Evolutionary conservation across 805 yeast genomes (phyloP).

Genomic region (Zygotorulaspora chibaensis): DNA sequence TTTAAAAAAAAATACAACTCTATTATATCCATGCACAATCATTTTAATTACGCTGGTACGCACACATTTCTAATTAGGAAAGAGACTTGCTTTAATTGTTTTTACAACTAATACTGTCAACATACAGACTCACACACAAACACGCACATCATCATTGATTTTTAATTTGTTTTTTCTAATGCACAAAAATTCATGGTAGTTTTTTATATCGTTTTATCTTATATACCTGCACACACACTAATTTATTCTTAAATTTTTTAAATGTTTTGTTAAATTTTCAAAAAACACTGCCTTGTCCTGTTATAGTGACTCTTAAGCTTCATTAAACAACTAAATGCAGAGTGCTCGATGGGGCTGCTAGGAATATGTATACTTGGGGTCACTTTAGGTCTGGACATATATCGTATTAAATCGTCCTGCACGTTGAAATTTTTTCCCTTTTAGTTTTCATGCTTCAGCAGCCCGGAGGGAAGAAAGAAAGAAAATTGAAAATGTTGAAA

Average conservation of each 20-base stretch:
- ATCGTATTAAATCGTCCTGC: not conserved
- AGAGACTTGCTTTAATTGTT: conserved; percentile 3
- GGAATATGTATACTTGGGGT: not conserved
- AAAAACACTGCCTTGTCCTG: too few relatives aligned
- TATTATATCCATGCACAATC: conserved; percentile 3
- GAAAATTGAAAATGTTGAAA: not conserved
- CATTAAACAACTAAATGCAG: too few relatives aligned
- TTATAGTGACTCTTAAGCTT: too few relatives aligned
- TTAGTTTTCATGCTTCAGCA: not conserved
- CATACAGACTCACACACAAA: conserved; percentile 14
- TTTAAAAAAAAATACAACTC: not conserved
- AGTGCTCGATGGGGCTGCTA: too few relatives aligned
- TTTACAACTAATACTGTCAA: conserved; percentile 1
- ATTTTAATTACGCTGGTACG: conserved; percentile 10
- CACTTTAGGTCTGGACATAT: not conserved
- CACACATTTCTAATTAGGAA: conserved; percentile 7
- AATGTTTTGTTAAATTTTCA: not conserved
- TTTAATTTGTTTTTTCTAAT: conserved; percentile 13
- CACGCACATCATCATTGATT: conserved; percentile 12
- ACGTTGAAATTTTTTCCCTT: not conserved
- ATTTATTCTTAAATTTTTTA: conserved; percentile 8
- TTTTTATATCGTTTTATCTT: conserved; percentile 11
- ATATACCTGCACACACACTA: conserved; percentile 19
- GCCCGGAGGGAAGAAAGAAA: not conserved
- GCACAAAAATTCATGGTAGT: conserved; percentile 14